phyloP scores from a whole-genome alignment of 345 rosid genomes.

The Clausena lansium region DNA sequence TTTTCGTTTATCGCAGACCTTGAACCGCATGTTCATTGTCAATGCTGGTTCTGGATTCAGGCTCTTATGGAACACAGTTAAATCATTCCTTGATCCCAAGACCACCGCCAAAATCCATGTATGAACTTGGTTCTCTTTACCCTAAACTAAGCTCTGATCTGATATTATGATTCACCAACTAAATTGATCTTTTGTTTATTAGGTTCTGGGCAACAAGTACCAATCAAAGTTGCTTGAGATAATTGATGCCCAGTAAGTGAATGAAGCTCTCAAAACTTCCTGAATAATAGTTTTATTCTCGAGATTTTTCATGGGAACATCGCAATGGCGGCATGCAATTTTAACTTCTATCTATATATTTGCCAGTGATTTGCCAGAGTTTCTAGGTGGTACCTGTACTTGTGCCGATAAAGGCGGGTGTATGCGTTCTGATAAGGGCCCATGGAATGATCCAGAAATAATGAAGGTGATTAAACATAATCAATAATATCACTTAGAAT shows the following conservation, averaged over 20 bases:
- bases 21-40: constrained; percentile 92
- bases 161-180: constrained; percentile 14
- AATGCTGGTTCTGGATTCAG: constrained; percentile 94
- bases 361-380: constrained; percentile 81
- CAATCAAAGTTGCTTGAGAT: constrained; percentile 92
- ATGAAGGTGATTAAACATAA: constrained; percentile 44
- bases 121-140: constrained; percentile 9
- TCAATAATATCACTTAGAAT: background rate
- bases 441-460: constrained; percentile 83
- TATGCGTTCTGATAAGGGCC: constrained; percentile 94
- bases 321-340: background rate
- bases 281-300: too few species aligned
- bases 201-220: constrained; percentile 91
- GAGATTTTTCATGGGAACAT: background rate
- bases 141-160: background rate
- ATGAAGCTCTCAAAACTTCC: background rate
- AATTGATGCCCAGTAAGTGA: constrained; percentile 59
- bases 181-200: constrained; percentile 16
- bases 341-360: constrained; percentile 11
- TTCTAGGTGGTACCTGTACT: constrained; percentile 84
- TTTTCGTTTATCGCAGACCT: constrained; percentile 45
- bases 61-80: constrained; percentile 81
- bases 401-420: constrained; percentile 91
- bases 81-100: constrained; percentile 81
- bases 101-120: constrained; percentile 89